These are phyloP conservation scores for Neurospora sp. DNA, from an alignment of 495 filamentous ascomycete genomes.

Conservation along the genomic window DNA sequence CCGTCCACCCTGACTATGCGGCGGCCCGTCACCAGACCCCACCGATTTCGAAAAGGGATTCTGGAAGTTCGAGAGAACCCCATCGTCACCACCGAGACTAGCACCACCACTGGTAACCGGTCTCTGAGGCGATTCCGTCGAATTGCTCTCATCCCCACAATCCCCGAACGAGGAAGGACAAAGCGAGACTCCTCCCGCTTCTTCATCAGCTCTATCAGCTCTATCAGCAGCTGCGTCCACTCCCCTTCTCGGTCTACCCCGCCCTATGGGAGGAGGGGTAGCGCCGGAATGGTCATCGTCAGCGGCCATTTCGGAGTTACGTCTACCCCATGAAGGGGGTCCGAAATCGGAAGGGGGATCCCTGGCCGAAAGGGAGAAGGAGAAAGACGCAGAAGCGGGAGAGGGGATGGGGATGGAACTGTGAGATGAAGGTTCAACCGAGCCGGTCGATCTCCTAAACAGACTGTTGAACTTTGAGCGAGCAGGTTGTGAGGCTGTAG, in stretches of 20 bases:
- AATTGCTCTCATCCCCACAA: not conserved
- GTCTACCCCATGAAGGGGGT: conserved; percentile 20
- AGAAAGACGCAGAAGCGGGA: conserved; percentile 25
- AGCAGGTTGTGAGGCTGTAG: conserved; percentile 27
- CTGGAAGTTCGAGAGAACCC: not conserved
- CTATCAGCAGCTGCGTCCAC: not conserved
- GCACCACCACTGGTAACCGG: not conserved
- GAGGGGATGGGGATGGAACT: conserved; percentile 14
- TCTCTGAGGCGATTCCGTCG: not conserved
- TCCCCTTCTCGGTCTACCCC: conserved; percentile 22
- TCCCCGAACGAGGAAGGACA: not conserved
- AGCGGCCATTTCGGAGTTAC: conserved; percentile 17
- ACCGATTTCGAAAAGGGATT: not conserved
- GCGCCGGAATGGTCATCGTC: conserved; percentile 23
- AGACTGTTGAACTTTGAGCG: conserved; percentile 29
- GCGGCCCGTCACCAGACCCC: not conserved
- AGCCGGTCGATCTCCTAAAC: conserved; percentile 28
- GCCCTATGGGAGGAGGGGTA: conserved; percentile 37
- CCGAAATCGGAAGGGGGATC: conserved; percentile 13
- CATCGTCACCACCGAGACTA: not conserved
- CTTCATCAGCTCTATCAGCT: conserved; percentile 1
- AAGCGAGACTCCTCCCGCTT: conserved; percentile 12
- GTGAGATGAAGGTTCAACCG: conserved; percentile 5
- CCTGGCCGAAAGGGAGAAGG: conserved; percentile 16
- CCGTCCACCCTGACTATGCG: not conserved